Base-by-base conservation (phyloP, 768 basidiomycete species). In the Hygrophoropsis aurantiaca region DNA sequence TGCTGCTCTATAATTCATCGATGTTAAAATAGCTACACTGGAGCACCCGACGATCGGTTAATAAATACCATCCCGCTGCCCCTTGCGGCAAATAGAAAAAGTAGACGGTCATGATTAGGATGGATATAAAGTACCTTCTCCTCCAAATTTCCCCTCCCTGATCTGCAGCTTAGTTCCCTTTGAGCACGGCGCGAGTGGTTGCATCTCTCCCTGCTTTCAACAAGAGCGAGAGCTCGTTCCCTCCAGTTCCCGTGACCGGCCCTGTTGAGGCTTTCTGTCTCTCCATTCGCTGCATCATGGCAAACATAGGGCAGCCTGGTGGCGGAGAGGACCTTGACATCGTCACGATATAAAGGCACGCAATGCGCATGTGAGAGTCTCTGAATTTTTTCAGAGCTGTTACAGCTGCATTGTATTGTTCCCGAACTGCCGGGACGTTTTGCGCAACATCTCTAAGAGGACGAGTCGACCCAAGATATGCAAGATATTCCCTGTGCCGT, bases 131-230 rank as follows among this genome's bases (percentile, higher is more conserved):
- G 47, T 41, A 18, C 2, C 18, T 38, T 11, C 16, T 19, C 11
- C 21, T 42, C 40, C n/a, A n/a, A n/a, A n/a, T n/a, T n/a, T 15
- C 15, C 47, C 34, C 41, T 32, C 33, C 6, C 23, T 46, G 26
- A 40, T 3, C 6, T 24, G 4, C 15, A 47, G 40, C 10, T 57
- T 38, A 65, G 11, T 45, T 59, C 40, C 65, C 60, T 55, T 69
- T 77, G 48, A 88, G 55, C 50, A 81, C 64, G 9, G 87, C 72
- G 9, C 89, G 78, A 46, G 69, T 60, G 5, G 95, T 98, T 24
- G 93, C 89, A 56, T 97, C 94, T 48, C 95, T 79, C 11, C 90
- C 90, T 16, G 87, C 83, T 68, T 97, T 97, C 49, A 99, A 74
- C 39, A 97, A 80, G 10, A 79, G 66, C 11, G 90, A 81, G 18